Base-by-base conservation (phyloP, 208 protist species). In the Leptomonas pyrrhocoris region DNA sequence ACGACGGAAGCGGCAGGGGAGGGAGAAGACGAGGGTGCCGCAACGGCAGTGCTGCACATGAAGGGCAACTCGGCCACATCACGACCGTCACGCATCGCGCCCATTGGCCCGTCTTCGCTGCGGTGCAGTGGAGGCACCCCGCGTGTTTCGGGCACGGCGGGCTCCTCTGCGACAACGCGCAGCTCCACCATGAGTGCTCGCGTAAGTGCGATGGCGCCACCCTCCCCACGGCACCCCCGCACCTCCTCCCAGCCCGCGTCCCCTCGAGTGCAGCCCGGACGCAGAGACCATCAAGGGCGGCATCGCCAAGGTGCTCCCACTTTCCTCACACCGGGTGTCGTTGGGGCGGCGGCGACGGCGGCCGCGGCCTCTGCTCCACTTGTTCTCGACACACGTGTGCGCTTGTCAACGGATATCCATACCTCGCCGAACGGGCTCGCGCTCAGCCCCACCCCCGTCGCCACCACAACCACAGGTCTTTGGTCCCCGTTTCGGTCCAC, bases 101-200 rank as follows among this genome's bases (percentile, higher is more conserved):
- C 56, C 43, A 59, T 72, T 40, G 40, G 40, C 5, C 60, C 64
- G 11, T 48, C 64, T 8, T 51, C 57, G 36, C 46, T 49, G 56
- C 72, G 72, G 7, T 56, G 59, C 57, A 77, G 72, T 38, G 72
- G 72, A 0, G 72, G 72, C 43, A 77, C 72, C 9, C 72, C 72
- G 34, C 64, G 72, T 18, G 58, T 49, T 8, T 77, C 72, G 13
- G 57, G 55, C 2, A 21, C 62, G 8, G 2, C 61, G 7, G 34
- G 25, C 27, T 58, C 64, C 45, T 48, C 58, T 23, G 34, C 58
- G 8, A 61, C 56, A 0, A 23, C 58, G 21, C 56, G 48, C 46
- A 60, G 18, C 40, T 71, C 72, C 21, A 71, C 72, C 1, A 46
- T 56, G 30, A 58, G 56, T 16, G 67, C 15, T 16, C 38, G 49